Evolutionary conservation across 495 filamentous ascomycete species (phyloP).

Genomic region (Apodospora peruviana): DNA sequence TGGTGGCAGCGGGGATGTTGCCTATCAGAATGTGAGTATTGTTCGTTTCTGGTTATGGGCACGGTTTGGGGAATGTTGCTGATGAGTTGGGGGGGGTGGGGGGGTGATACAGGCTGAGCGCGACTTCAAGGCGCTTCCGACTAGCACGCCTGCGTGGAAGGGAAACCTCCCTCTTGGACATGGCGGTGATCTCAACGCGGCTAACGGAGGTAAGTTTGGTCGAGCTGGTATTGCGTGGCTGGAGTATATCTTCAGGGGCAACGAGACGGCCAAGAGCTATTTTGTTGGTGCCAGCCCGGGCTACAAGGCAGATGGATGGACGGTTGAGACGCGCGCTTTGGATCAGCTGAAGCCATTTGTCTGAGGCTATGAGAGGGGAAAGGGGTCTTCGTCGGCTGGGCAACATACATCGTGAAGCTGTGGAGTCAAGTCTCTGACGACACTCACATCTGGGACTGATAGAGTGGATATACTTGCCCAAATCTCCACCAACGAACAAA

Average conservation of each 20-base stretch:
- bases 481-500: too few species aligned
- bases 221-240: slow-evolving; percentile 1
- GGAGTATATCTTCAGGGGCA: slow-evolving; percentile 8
- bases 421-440: too few species aligned
- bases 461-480: too few species aligned
- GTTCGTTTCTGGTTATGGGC: background rate
- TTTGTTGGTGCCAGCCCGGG: background rate
- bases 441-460: too few species aligned
- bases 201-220: slow-evolving; percentile 11
- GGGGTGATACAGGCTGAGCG: slow-evolving; percentile 5
- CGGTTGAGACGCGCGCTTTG: slow-evolving; percentile 1
- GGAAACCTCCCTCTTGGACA: slow-evolving; percentile 10
- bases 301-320: slow-evolving; percentile 9
- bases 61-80: background rate
- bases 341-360: slow-evolving; percentile 9
- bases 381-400: too few species aligned
- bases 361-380: too few species aligned
- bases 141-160: slow-evolving; percentile 6
- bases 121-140: slow-evolving; percentile 8
- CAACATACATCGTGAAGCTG: too few species aligned
- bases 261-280: slow-evolving; percentile 2
- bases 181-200: slow-evolving; percentile 6
- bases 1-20: slow-evolving; percentile 23
- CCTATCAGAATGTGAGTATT: slow-evolving; percentile 22
- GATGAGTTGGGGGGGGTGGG: background rate